These are phyloP conservation scores for Psilocybe cubensis DNA, from an alignment of 768 basidiomycete genomes.

Conservation along the genomic window DNA sequence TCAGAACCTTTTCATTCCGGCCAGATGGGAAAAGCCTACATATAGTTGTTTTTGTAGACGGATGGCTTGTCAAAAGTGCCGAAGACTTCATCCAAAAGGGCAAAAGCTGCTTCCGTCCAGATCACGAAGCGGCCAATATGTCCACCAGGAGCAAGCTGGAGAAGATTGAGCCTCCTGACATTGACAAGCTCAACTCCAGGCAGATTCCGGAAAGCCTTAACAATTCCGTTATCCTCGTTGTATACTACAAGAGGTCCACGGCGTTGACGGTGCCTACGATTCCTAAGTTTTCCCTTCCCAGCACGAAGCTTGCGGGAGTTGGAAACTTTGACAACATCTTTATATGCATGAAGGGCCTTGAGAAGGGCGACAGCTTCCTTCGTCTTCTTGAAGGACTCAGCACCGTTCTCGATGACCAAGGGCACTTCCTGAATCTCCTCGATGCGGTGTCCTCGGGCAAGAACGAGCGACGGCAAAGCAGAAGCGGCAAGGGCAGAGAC, in stretches of 20 bases:
- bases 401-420: slow-evolving; percentile 78
- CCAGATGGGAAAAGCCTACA: slow-evolving; percentile 46
- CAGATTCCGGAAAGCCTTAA: slow-evolving; percentile 98
- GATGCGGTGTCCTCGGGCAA: slow-evolving; percentile 98
- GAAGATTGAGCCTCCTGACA: slow-evolving; percentile 92
- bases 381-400: slow-evolving; percentile 93
- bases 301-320: slow-evolving; percentile 97
- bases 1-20: not conserved
- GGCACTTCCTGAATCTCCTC: slow-evolving; percentile 97
- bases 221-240: slow-evolving; percentile 96
- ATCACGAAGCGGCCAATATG: slow-evolving; percentile 99
- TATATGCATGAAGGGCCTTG: slow-evolving; percentile 86
- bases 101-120: slow-evolving; percentile 97
- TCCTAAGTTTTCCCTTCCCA: slow-evolving; percentile 96
- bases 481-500: slow-evolving; percentile 98
- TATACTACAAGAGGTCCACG: slow-evolving; percentile 97
- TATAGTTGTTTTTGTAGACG: slow-evolving; percentile 85
- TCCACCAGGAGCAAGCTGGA: slow-evolving; percentile 99
- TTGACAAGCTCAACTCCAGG: slow-evolving; percentile 98
- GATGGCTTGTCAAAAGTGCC: slow-evolving; percentile 94
- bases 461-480: slow-evolving; percentile 96
- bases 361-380: slow-evolving; percentile 95
- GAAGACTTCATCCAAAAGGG: slow-evolving; percentile 91
- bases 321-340: slow-evolving; percentile 95
- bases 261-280: slow-evolving; percentile 95